Percentiles rank a stretch among this genome's conserved stretches.
Evolutionary conservation across 2,329 filamentous ascomycete species (phyloP).

Genomic region (Lasiodiplodia citricola): DNA sequence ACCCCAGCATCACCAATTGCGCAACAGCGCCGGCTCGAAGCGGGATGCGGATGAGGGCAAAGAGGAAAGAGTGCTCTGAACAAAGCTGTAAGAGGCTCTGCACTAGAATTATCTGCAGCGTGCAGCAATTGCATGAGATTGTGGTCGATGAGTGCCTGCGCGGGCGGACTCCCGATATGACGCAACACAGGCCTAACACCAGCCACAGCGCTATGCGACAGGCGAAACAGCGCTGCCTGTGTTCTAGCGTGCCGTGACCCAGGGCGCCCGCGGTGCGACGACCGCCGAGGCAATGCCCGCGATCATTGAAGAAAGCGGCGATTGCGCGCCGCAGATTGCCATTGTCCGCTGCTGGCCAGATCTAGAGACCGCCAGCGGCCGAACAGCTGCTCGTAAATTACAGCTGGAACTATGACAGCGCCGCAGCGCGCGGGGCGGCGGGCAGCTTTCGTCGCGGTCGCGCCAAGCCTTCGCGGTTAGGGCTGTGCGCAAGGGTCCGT

Average conservation of each 20-base stretch:
- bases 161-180: not conserved
- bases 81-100: not conserved
- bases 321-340: not conserved
- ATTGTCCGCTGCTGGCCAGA: not conserved
- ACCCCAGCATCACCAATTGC: not conserved
- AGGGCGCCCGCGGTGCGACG: not conserved
- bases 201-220: conserved; percentile 6
- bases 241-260: not conserved
- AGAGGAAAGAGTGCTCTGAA: not conserved
- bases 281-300: not conserved
- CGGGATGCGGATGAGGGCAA: too few species aligned
- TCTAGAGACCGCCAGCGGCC: not conserved
- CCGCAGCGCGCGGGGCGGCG: not conserved
- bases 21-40: not conserved
- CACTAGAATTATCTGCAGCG: too few species aligned
- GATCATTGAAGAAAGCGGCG: not conserved
- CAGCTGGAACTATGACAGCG: not conserved
- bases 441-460: not conserved
- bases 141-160: not conserved
- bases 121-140: not conserved
- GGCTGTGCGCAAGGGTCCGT: not conserved
- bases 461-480: not conserved
- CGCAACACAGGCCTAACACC: conserved; percentile 1
- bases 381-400: not conserved
- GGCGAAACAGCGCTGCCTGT: not conserved